Conservation (phyloP, 768 basidiomycete species). For the Clathrus columnatus region DNA sequence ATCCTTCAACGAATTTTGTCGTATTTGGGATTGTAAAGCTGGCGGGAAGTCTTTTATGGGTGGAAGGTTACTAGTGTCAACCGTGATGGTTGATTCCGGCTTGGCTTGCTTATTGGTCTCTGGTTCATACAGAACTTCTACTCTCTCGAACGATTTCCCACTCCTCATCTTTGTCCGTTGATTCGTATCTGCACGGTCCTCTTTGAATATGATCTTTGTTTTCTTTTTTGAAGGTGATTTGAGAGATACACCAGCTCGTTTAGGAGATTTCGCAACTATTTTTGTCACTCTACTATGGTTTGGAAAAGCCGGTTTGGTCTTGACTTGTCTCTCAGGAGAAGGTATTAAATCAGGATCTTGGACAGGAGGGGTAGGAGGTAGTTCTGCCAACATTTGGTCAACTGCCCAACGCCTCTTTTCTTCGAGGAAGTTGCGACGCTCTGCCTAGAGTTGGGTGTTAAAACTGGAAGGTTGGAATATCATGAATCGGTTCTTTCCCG, state of each 20-base stretch:
- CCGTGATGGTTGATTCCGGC: not conserved
- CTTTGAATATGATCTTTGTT: constrained; percentile 6
- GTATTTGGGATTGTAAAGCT: constrained; percentile 24
- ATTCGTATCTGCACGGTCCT: not conserved
- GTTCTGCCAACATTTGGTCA: constrained; percentile 50
- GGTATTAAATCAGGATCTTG: constrained; percentile 17
- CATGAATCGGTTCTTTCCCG: too few species aligned
- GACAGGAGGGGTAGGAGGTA: constrained; percentile 34
- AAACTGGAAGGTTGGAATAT: too few species aligned
- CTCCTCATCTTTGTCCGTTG: not conserved
- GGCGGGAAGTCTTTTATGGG: constrained; percentile 40
- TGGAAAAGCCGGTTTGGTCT: not conserved
- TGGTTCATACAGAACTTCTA: constrained; percentile 1
- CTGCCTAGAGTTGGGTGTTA: too few species aligned
- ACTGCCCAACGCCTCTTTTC: constrained; percentile 66
- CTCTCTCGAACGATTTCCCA: not conserved
- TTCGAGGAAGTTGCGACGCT: constrained; percentile 50
- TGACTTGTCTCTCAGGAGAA: constrained; percentile 18
- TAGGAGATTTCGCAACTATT: not conserved
- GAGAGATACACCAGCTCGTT: constrained; percentile 17
- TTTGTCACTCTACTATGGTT: not conserved
- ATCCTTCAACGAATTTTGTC: constrained; percentile 20
- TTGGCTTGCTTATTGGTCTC: not conserved
- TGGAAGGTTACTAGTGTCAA: constrained; percentile 20
- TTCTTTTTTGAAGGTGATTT: constrained; percentile 12